Conservation (phyloP, 441 rosid genomes). For the Euphorbia neoarborescens region DNA sequence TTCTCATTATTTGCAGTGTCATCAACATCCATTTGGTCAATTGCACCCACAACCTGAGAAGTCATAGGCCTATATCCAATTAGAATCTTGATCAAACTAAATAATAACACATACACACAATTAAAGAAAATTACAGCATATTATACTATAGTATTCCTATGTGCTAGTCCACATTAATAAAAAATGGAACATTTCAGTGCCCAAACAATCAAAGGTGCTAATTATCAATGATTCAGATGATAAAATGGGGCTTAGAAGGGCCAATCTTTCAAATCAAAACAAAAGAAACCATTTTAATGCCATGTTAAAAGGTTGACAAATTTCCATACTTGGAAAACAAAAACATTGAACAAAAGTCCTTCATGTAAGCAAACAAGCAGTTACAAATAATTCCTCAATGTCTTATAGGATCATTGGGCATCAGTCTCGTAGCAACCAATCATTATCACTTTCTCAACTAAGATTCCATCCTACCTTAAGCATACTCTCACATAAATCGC, state of each 20-base stretch:
- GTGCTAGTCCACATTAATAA: background rate
- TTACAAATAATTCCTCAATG: background rate
- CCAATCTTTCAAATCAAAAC: background rate
- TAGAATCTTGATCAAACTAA: constrained; percentile 3
- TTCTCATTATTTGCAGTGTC: constrained; percentile 39
- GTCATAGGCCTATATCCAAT: constrained; percentile 3
- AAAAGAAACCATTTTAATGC: background rate
- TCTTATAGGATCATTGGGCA: background rate
- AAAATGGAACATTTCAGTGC: background rate
- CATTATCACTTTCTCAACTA: background rate
- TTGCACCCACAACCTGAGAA: constrained; percentile 79
- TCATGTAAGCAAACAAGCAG: background rate
- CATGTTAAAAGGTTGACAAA: background rate
- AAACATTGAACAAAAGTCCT: background rate
- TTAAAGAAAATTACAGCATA: background rate
- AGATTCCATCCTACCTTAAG: background rate
- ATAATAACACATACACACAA: background rate
- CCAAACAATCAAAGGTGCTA: background rate
- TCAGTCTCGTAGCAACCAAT: background rate
- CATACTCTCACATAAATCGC: background rate
- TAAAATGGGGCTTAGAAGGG: background rate
- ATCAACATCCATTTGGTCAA: constrained; percentile 89
- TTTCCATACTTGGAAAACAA: background rate
- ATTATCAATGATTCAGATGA: background rate
- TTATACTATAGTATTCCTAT: background rate